These are phyloP conservation scores for Malus hybrid DNA, from an alignment of 331 rosid genomes.

Conservation along the genomic window DNA sequence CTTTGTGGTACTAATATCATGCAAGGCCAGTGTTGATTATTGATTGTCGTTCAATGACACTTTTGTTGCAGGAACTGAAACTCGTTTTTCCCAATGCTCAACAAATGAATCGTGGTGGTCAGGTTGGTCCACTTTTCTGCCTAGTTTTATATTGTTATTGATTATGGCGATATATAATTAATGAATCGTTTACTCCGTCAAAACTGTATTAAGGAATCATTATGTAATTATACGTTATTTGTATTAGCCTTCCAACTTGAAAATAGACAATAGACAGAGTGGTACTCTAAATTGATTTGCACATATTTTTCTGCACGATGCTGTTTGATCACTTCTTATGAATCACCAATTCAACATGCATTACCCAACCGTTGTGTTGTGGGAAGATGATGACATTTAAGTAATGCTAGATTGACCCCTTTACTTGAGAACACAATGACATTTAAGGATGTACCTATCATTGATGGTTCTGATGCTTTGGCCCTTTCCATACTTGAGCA, in stretches of 20 bases:
- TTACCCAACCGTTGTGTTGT: background rate
- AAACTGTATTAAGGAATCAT: no score
- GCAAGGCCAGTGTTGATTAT: background rate
- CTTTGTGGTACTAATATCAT: background rate
- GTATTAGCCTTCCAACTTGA: no score
- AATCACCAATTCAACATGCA: background rate
- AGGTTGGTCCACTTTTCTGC: conserved; percentile 45
- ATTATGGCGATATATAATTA: no score
- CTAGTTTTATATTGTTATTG: no score
- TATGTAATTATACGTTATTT: no score
- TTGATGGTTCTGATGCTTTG: background rate
- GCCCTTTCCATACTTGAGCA: background rate
- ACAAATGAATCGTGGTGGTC: conserved; percentile 93
- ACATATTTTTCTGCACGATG: background rate
- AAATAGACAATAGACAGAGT: background rate
- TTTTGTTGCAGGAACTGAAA: conserved; percentile 62
- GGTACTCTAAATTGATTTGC: background rate
- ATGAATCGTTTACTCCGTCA: background rate
- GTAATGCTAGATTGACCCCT: background rate
- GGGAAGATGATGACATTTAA: background rate
- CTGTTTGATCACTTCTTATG: background rate
- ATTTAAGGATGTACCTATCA: background rate
- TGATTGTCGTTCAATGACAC: conserved; percentile 4
- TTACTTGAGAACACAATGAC: background rate
- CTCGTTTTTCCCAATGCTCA: conserved; percentile 82